Evolutionary conservation across 108 stramenopile species (phyloP).

Genomic region (Stephanodiscus minutulus): DNA sequence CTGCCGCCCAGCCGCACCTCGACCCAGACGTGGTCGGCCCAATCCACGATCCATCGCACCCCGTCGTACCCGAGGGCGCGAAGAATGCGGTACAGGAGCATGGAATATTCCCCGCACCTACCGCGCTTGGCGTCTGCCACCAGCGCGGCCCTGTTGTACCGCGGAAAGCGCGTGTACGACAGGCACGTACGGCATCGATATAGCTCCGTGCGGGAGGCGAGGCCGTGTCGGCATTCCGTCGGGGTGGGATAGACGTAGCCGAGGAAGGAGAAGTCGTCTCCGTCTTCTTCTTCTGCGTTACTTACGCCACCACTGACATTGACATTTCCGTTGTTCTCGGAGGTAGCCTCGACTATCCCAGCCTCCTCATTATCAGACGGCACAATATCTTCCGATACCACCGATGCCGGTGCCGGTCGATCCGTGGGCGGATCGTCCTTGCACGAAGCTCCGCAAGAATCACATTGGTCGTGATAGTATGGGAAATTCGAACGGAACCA

Average conservation of each 20-base stretch:
- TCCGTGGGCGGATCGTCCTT: constrained; percentile 40
- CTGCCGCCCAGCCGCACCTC: constrained; percentile 38
- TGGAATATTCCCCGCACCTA: constrained; percentile 68
- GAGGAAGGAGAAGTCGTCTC: constrained; percentile 47
- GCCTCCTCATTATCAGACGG: neutral
- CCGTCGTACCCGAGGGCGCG: constrained; percentile 52
- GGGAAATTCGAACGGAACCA: constrained; percentile 66
- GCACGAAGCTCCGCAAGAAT: constrained; percentile 54
- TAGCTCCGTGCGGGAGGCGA: constrained; percentile 62
- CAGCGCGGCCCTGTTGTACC: constrained; percentile 58
- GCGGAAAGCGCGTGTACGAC: constrained; percentile 63
- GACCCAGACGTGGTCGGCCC: constrained; percentile 78
- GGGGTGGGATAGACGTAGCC: constrained; percentile 59
- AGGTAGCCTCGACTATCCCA: neutral
- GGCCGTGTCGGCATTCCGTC: constrained; percentile 34
- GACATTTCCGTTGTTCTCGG: neutral
- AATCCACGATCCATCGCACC: constrained; percentile 71
- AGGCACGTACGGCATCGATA: constrained; percentile 62
- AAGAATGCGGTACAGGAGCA: constrained; percentile 62
- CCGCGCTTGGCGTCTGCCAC: constrained; percentile 52
- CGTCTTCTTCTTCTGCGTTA: constrained; percentile 17
- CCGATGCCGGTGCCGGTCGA: neutral
- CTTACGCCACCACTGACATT: neutral
- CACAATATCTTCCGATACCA: neutral
- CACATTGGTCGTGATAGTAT: constrained; percentile 66